Percentiles rank a stretch among this genome's conserved stretches.
Conservation (phyloP, 2,329 filamentous ascomycete genomes). For the Aspergillus pseudoviridinutans region DNA sequence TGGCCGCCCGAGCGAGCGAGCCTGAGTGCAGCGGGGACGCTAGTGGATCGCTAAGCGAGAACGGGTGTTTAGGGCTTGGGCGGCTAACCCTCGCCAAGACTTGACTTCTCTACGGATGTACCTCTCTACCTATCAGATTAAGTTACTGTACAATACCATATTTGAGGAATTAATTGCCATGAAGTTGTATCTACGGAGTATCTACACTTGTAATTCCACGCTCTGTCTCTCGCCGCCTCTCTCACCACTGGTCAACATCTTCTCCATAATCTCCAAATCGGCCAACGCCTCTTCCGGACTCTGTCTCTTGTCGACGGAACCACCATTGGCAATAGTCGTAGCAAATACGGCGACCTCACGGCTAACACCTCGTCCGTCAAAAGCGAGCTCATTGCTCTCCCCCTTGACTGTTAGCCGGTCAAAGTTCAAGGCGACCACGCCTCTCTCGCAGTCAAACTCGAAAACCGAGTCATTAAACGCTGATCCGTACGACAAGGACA, state of each 20-base stretch:
- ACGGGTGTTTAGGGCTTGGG: constrained; percentile 21
- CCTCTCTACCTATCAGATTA: no score
- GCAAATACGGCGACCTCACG: constrained; percentile 53
- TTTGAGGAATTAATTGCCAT: no score
- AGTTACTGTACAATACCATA: no score
- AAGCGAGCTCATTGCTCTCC: constrained; percentile 40
- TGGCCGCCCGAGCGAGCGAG: constrained; percentile 24
- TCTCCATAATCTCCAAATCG: constrained; percentile 48
- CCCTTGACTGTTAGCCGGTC: constrained; percentile 35
- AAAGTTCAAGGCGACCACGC: constrained; percentile 44
- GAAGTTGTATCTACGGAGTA: no score
- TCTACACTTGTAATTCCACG: constrained; percentile 20
- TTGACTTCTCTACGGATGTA: neutral
- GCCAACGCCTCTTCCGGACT: constrained; percentile 50
- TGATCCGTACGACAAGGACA: constrained; percentile 52
- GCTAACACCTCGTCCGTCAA: constrained; percentile 49
- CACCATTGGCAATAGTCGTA: constrained; percentile 42
- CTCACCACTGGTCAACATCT: constrained; percentile 32
- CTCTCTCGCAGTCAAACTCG: constrained; percentile 50
- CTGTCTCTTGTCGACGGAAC: constrained; percentile 39
- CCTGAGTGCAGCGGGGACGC: constrained; percentile 29
- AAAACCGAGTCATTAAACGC: constrained; percentile 48
- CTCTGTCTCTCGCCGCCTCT: constrained; percentile 21
- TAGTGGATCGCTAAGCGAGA: constrained; percentile 34
- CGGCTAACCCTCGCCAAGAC: constrained; percentile 15